phyloP scores from a whole-genome alignment of 2,329 filamentous ascomycete genomes.

The Alternaria triticina region DNA sequence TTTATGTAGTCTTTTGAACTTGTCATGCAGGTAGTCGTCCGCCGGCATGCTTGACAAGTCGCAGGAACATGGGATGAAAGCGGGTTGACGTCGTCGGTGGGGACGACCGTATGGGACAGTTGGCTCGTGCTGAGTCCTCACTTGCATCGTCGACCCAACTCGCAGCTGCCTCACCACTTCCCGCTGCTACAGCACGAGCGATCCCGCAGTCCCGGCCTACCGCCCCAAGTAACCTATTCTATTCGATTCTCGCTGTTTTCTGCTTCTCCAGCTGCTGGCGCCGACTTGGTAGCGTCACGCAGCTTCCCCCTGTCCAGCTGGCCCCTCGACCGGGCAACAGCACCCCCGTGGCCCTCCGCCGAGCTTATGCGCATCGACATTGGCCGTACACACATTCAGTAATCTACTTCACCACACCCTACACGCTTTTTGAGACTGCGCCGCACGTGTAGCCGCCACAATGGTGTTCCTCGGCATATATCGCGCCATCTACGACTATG shows the following conservation, averaged over 20 bases:
- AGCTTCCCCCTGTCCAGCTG: constrained; percentile 16
- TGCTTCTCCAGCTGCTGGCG: constrained; percentile 10
- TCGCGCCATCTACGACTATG: constrained; percentile 91
- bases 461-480: constrained; percentile 96
- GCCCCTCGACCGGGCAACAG: constrained; percentile 32
- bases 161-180: constrained; percentile 19
- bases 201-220: constrained; percentile 15
- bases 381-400: constrained; percentile 22
- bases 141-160: constrained; percentile 19
- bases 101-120: constrained; percentile 12
- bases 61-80: constrained; percentile 15
- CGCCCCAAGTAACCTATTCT: constrained; percentile 1
- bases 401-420: constrained; percentile 10
- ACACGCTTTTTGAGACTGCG: constrained; percentile 13
- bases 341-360: constrained; percentile 31
- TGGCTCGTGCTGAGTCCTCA: constrained; percentile 22
- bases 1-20: background rate
- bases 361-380: constrained; percentile 37
- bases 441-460: constrained; percentile 23
- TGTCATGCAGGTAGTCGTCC: background rate
- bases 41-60: background rate
- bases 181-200: constrained; percentile 23
- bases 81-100: constrained; percentile 31
- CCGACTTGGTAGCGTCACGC: constrained; percentile 13
- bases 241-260: background rate